phyloP scores from a whole-genome alignment of 495 filamentous ascomycete species.

The Thermochaetoides thermophila region DNA sequence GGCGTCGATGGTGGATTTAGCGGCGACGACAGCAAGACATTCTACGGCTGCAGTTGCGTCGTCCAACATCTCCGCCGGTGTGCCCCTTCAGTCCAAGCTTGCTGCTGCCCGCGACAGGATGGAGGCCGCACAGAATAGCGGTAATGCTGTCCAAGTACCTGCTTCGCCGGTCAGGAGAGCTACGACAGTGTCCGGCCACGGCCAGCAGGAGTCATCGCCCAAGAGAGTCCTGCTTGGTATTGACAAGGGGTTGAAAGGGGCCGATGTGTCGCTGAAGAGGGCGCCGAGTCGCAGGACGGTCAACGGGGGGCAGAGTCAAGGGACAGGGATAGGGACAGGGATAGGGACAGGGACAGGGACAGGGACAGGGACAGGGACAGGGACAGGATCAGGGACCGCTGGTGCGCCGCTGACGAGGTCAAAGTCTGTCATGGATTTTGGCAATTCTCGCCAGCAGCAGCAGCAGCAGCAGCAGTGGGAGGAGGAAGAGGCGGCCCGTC shows the following conservation, averaged over 20 bases:
- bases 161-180: slow-evolving; percentile 61
- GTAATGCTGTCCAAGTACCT: slow-evolving; percentile 55
- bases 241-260: slow-evolving; percentile 70
- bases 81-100: slow-evolving; percentile 13
- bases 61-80: too few relatives aligned
- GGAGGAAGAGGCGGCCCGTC: slow-evolving; percentile 21
- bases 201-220: slow-evolving; percentile 58
- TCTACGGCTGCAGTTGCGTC: too few relatives aligned
- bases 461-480: too few relatives aligned
- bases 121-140: slow-evolving; percentile 23
- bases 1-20: too few relatives aligned
- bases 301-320: slow-evolving; percentile 8
- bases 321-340: too few relatives aligned
- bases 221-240: slow-evolving; percentile 72
- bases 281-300: slow-evolving; percentile 37
- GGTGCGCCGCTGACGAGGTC: slow-evolving; percentile 31
- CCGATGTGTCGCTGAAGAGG: slow-evolving; percentile 72
- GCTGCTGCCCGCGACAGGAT: slow-evolving; percentile 15
- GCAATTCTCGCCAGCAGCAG: slow-evolving; percentile 4
- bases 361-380: too few relatives aligned
- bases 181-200: slow-evolving; percentile 25
- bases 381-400: too few relatives aligned
- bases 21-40: too few relatives aligned
- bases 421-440: slow-evolving; percentile 22
- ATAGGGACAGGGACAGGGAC: too few relatives aligned